Percentiles rank a stretch among this genome's conserved stretches.
Conservation (phyloP, 371 early-diverging fungal species). For the Capniomyces stellatus region DNA sequence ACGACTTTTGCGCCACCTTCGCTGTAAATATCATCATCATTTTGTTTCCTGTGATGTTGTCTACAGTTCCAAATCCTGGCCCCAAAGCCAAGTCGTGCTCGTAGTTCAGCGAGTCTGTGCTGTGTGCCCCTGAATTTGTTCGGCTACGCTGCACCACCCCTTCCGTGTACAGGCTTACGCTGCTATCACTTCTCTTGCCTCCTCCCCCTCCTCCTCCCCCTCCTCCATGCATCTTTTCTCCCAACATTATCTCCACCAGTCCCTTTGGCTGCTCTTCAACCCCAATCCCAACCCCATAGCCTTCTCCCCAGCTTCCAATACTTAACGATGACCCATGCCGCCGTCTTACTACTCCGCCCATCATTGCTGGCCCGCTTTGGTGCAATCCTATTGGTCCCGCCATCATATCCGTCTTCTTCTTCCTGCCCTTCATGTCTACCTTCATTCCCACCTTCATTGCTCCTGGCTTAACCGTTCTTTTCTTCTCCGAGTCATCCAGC, state of each 20-base stretch:
- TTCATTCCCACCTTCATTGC: neutral
- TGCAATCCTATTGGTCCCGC: too few relatives aligned
- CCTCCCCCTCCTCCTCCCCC: too few relatives aligned
- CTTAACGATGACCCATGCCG: neutral
- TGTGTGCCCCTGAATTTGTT: neutral
- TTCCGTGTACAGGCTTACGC: neutral
- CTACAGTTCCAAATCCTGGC: conserved; percentile 23
- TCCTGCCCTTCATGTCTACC: neutral
- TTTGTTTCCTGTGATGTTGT: conserved; percentile 32
- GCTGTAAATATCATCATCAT: conserved; percentile 52
- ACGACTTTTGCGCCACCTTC: conserved; percentile 68
- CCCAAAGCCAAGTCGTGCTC: conserved; percentile 26
- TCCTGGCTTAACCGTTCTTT: neutral
- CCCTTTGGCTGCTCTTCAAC: too few relatives aligned
- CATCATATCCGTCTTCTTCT: neutral
- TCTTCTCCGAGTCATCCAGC: too few relatives aligned
- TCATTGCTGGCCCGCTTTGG: too few relatives aligned
- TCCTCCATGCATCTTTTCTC: too few relatives aligned
- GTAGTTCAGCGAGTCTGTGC: conserved; percentile 5
- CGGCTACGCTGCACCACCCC: neutral
- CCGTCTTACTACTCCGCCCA: neutral
- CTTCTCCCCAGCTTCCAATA: neutral
- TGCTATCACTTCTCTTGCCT: neutral
- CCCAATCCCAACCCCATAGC: too few relatives aligned
- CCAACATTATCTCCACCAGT: too few relatives aligned